phyloP scores from a whole-genome alignment of 257 asterid genomes.

The Fraxinus cuspidata region DNA sequence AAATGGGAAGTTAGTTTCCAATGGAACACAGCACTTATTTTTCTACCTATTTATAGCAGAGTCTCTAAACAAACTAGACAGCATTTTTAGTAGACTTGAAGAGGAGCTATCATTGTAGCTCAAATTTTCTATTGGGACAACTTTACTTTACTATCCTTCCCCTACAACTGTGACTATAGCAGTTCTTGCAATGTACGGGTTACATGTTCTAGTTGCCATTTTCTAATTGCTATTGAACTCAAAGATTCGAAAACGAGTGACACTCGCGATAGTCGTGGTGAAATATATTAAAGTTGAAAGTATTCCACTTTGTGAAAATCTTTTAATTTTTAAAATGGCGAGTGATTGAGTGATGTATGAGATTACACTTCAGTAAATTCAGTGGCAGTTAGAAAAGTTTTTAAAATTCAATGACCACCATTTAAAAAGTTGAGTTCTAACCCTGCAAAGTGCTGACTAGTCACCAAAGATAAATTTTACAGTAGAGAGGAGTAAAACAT shows the following conservation, averaged over 20 bases:
- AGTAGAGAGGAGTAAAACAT: background rate
- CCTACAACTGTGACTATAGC: background rate
- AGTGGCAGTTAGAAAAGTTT: too few relatives aligned
- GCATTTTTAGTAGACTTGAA: background rate
- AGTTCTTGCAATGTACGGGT: too few relatives aligned
- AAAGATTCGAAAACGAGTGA: too few relatives aligned
- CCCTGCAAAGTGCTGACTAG: background rate
- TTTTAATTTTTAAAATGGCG: too few relatives aligned
- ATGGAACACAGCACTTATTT: background rate
- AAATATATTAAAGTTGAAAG: too few relatives aligned
- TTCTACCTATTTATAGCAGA: background rate
- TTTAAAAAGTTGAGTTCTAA: background rate
- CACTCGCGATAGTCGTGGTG: too few relatives aligned
- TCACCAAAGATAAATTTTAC: background rate
- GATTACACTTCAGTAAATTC: too few relatives aligned
- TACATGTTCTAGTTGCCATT: too few relatives aligned
- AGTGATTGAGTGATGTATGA: too few relatives aligned
- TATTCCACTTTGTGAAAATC: too few relatives aligned
- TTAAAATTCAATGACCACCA: too few relatives aligned
- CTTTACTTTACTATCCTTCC: background rate
- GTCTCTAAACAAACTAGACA: background rate
- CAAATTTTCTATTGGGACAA: background rate
- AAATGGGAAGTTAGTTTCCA: background rate
- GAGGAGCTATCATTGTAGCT: background rate
- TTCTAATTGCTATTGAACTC: too few relatives aligned